phyloP scores from a whole-genome alignment of 2,329 filamentous ascomycete genomes.

The Colletotrichum godetiae region DNA sequence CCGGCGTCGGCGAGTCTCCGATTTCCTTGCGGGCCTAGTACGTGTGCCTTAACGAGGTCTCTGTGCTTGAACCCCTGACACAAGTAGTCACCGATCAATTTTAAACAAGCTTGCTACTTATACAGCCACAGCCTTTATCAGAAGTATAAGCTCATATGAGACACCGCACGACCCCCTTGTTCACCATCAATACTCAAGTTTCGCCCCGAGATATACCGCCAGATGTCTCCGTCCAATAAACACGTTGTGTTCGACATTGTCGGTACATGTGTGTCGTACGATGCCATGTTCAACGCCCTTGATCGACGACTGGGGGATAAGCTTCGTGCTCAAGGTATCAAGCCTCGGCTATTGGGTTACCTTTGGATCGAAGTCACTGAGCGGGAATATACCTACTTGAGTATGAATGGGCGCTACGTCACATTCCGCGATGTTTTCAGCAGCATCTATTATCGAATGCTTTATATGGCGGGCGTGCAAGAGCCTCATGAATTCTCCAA shows the following conservation, averaged over 20 bases:
- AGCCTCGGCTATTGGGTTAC: slow-evolving; percentile 55
- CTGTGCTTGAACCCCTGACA: too few species aligned
- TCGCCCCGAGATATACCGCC: too few species aligned
- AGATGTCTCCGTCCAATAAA: slow-evolving; percentile 41
- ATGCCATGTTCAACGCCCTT: slow-evolving; percentile 54
- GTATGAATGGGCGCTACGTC: slow-evolving; percentile 54
- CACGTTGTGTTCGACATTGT: slow-evolving; percentile 64
- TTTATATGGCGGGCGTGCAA: slow-evolving; percentile 55
- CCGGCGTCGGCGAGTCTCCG: too few species aligned
- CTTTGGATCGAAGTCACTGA: slow-evolving; percentile 59
- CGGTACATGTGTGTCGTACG: slow-evolving; percentile 61
- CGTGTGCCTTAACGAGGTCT: too few species aligned
- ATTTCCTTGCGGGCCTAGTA: too few species aligned
- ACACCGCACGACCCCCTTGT: too few species aligned
- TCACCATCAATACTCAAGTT: too few species aligned
- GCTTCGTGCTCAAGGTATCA: slow-evolving; percentile 51
- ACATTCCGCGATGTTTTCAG: slow-evolving; percentile 56
- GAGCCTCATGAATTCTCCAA: slow-evolving; percentile 54
- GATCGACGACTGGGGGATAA: slow-evolving; percentile 53
- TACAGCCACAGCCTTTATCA: too few species aligned
- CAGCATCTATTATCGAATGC: slow-evolving; percentile 60
- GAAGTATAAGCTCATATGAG: too few species aligned
- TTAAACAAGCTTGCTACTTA: too few species aligned
- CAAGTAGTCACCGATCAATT: too few species aligned
- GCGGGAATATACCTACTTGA: slow-evolving; percentile 62